Evolutionary conservation across 2,329 filamentous ascomycete genomes (phyloP).

Genomic region (Proliferodiscus dingleyae): DNA sequence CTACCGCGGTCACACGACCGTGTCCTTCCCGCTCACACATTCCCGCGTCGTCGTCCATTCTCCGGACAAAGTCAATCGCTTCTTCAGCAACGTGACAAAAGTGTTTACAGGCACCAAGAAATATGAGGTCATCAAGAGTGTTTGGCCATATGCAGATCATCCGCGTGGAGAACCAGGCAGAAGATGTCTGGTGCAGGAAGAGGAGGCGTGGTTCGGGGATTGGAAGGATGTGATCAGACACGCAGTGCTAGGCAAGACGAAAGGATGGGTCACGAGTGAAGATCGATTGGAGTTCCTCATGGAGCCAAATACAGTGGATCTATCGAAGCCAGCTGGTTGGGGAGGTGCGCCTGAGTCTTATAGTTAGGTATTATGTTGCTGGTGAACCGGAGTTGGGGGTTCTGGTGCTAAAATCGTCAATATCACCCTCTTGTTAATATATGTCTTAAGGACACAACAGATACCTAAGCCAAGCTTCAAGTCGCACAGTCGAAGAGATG

Average conservation of each 20-base stretch:
- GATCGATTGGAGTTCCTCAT: conserved; percentile 29
- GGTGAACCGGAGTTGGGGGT: too few species aligned
- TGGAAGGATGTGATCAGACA: conserved; percentile 44
- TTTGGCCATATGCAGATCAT: conserved; percentile 53
- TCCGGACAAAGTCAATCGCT: conserved; percentile 48
- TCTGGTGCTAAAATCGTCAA: too few species aligned
- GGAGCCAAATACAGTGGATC: conserved; percentile 20
- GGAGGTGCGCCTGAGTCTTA: too few species aligned
- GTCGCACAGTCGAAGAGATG: too few species aligned
- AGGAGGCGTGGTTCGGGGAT: conserved; percentile 52
- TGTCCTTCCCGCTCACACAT: conserved; percentile 48
- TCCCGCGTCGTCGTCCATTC: conserved; percentile 44
- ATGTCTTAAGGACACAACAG: too few species aligned
- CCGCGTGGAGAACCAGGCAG: conserved; percentile 39
- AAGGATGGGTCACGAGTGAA: conserved; percentile 29
- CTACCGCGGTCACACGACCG: conserved; percentile 46
- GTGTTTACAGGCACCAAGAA: conserved; percentile 49
- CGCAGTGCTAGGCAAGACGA: conserved; percentile 30
- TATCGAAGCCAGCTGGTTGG: conserved; percentile 8
- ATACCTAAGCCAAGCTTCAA: too few species aligned
- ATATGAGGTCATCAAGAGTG: conserved; percentile 51
- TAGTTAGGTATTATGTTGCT: too few species aligned
- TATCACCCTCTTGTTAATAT: too few species aligned
- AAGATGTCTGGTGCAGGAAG: conserved; percentile 48
- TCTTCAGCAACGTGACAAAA: conserved; percentile 48